A percentile compares a stretch with the other conserved stretches of the same genome.
These are phyloP conservation scores for Tolypocladium ophioglossoides DNA, from an alignment of 2,329 filamentous ascomycete species.

Conservation along the genomic window DNA sequence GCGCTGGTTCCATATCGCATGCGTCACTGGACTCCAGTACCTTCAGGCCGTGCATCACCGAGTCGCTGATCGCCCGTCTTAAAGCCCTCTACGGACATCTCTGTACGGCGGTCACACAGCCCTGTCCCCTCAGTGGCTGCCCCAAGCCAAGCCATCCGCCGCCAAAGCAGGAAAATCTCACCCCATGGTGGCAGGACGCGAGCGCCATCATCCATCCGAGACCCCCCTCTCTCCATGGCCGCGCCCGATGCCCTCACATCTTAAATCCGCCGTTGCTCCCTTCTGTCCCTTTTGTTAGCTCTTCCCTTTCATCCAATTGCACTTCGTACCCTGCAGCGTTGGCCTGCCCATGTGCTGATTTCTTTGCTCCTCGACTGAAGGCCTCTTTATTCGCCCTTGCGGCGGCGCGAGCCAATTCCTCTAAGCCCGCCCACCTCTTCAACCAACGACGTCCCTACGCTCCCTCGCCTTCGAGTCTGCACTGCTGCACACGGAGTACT, in stretches of 20 bases:
- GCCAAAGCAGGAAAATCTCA: not conserved
- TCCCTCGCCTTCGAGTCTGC: not conserved
- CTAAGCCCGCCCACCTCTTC: not conserved
- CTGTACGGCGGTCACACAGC: too few species aligned
- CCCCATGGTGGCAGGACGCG: not conserved
- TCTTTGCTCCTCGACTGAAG: not conserved
- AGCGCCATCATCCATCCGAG: not conserved
- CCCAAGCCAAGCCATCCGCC: not conserved
- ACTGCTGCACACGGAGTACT: not conserved
- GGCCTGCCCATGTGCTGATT: not conserved
- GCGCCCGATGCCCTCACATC: not conserved
- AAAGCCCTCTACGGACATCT: not conserved
- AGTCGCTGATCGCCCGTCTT: not conserved
- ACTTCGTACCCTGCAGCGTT: not conserved
- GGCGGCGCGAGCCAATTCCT: not conserved
- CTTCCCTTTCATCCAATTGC: not conserved
- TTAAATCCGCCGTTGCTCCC: not conserved
- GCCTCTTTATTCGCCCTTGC: not conserved
- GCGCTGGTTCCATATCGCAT: too few species aligned
- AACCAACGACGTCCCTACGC: not conserved
- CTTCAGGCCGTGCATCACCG: not conserved
- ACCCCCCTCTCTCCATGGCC: not conserved
- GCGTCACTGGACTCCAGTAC: too few species aligned
- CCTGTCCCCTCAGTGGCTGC: not conserved
- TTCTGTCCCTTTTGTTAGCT: not conserved